phyloP scores from a whole-genome alignment of 495 filamentous ascomycete species.

The Oleoguttula mirabilis region DNA sequence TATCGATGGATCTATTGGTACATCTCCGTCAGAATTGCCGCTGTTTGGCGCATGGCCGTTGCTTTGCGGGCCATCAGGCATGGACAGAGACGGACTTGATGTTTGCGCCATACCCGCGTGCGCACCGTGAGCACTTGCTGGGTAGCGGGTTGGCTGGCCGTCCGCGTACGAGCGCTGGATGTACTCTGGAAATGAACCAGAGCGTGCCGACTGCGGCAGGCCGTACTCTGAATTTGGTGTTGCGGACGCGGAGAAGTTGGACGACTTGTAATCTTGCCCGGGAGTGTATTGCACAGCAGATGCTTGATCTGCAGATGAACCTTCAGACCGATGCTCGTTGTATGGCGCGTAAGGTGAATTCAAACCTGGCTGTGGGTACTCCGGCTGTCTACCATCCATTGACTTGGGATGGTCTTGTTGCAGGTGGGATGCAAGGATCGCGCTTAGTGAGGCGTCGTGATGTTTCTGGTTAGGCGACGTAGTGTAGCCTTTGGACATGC shows the following conservation, averaged over 20 bases:
- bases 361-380: constrained; percentile 99
- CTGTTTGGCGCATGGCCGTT: constrained; percentile 50
- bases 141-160: constrained; percentile 51
- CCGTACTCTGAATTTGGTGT: constrained; percentile 85
- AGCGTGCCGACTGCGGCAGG: constrained; percentile 64
- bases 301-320: constrained; percentile 68
- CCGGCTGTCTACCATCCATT: constrained; percentile 86
- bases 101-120: constrained; percentile 89
- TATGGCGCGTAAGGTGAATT: constrained; percentile 62
- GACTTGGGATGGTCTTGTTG: constrained; percentile 32
- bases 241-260: constrained; percentile 59
- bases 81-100: constrained; percentile 88
- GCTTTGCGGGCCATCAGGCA: constrained; percentile 64
- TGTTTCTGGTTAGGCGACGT: constrained; percentile 21
- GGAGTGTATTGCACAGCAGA: constrained; percentile 59
- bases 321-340: constrained; percentile 66
- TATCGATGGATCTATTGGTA: constrained; percentile 98
- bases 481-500: constrained; percentile 31
- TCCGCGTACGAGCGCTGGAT: constrained; percentile 36
- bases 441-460: constrained; percentile 23
- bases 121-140: constrained; percentile 58
- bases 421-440: constrained; percentile 25
- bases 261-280: constrained; percentile 59
- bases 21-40: constrained; percentile 84
- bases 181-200: constrained; percentile 69